A percentile compares a stretch with the other conserved stretches of the same genome.
These are phyloP conservation scores for Fusarium praegraminearum DNA, from an alignment of 2,329 filamentous ascomycete genomes.

Conservation along the genomic window DNA sequence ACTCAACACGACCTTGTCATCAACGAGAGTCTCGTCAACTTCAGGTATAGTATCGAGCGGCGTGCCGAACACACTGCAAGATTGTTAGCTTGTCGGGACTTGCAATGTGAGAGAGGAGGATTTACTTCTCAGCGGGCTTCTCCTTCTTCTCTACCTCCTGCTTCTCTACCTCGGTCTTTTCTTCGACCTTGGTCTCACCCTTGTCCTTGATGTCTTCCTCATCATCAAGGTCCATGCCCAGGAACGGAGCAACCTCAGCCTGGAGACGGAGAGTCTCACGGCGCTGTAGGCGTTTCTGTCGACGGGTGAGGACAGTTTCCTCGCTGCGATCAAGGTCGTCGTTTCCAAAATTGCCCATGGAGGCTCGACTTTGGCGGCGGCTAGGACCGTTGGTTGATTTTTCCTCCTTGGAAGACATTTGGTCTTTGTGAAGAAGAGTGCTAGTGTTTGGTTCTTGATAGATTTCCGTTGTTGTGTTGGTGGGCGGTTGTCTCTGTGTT, in stretches of 20 bases:
- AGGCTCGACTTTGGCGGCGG: not conserved
- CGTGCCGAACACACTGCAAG: not conserved
- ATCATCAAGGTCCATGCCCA: not conserved
- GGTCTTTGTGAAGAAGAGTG: too few relatives aligned
- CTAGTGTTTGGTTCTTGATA: too few relatives aligned
- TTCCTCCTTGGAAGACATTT: not conserved
- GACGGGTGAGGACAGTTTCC: accelerated
- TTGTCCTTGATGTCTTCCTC: not conserved
- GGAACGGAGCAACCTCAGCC: not conserved
- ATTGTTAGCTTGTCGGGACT: not conserved
- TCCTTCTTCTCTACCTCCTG: not conserved
- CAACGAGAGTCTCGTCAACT: not conserved
- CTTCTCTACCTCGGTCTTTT: not conserved
- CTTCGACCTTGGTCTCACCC: not conserved
- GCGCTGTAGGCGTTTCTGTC: not conserved
- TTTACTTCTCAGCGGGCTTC: not conserved
- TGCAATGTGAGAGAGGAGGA: accelerated
- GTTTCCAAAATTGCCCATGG: not conserved
- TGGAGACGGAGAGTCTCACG: slow-evolving; percentile 4
- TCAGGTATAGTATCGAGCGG: not conserved
- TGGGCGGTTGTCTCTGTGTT: not conserved
- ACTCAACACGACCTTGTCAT: not conserved
- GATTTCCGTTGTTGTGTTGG: not conserved
- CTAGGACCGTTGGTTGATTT: not conserved
- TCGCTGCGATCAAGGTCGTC: not conserved